phyloP scores from a whole-genome alignment of 768 basidiomycete species.

The Mycena sanguinolenta region DNA sequence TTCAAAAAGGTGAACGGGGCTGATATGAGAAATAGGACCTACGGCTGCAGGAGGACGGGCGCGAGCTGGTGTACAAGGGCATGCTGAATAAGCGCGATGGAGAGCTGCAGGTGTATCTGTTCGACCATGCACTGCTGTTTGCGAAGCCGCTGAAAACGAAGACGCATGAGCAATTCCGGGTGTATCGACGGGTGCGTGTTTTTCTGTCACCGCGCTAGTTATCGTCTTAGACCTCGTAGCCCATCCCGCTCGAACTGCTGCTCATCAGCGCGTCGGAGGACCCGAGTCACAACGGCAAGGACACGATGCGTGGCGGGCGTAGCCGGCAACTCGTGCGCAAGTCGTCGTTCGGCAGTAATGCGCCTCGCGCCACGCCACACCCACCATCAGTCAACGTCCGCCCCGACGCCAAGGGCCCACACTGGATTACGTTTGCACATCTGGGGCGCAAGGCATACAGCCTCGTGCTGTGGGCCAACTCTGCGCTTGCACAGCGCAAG shows the following conservation, averaged over 20 bases:
- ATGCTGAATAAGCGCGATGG: conserved; percentile 91
- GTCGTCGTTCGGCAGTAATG: conserved; percentile 34
- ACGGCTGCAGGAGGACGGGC: conserved; percentile 85
- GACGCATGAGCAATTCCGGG: conserved; percentile 92
- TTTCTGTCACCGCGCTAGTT: conserved; percentile 9
- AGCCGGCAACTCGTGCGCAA: conserved; percentile 50
- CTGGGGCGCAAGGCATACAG: conserved; percentile 94
- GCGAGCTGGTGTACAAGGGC: conserved; percentile 94
- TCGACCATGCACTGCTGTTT: conserved; percentile 96
- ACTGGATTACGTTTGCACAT: conserved; percentile 93
- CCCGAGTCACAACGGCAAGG: conserved; percentile 46
- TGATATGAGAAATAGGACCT: conserved; percentile 70
- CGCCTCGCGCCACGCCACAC: conserved; percentile 30
- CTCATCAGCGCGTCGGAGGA: conserved; percentile 87
- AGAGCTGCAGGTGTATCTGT: conserved; percentile 93
- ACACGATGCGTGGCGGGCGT: conserved; percentile 51
- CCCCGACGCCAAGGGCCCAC: conserved; percentile 83
- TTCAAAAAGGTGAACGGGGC: not conserved
- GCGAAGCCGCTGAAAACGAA: conserved; percentile 87
- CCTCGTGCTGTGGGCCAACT: conserved; percentile 91
- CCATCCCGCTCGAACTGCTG: conserved; percentile 95
- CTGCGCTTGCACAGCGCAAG: conserved; percentile 87
- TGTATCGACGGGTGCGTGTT: conserved; percentile 87
- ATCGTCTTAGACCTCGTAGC: conserved; percentile 59
- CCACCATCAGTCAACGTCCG: conserved; percentile 63